These are phyloP conservation scores for Pyrrhoderma noxium DNA, from an alignment of 1,284 basidiomycete species.

Conservation along the genomic window DNA sequence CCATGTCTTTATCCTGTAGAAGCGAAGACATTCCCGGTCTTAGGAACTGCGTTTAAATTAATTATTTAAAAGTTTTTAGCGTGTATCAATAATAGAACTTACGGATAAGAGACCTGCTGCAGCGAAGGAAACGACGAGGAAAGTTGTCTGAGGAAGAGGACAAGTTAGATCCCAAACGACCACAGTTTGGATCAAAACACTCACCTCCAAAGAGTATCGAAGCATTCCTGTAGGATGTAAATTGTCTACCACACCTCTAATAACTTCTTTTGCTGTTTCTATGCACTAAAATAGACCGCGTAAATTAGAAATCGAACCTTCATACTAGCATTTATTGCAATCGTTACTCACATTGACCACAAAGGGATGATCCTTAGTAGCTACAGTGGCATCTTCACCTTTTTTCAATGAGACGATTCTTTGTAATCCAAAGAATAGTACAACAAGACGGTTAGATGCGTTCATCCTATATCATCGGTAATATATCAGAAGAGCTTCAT, in stretches of 20 bases:
- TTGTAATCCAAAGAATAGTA: conserved; percentile 47
- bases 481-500: not conserved
- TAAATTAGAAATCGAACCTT: not conserved
- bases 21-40: conserved; percentile 14
- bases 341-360: conserved; percentile 25
- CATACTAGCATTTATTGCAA: not conserved
- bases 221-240: conserved; percentile 41
- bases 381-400: conserved; percentile 23
- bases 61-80: not conserved
- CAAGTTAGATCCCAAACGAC: not conserved
- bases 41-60: conserved; percentile 8
- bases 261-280: conserved; percentile 39
- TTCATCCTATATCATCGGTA: conserved; percentile 32
- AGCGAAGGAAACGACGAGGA: conserved; percentile 17
- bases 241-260: conserved; percentile 40
- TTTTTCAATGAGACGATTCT: conserved; percentile 31
- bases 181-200: no score
- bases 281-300: conserved; percentile 35
- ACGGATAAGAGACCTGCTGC: conserved; percentile 15
- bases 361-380: conserved; percentile 36
- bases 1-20: conserved; percentile 4
- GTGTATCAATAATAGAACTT: not conserved
- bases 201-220: conserved; percentile 44
- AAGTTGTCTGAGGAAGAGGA: conserved; percentile 9
- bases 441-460: conserved; percentile 44